Base-by-base conservation (phyloP, 768 basidiomycete species). In the Boletus rubroflammeus region DNA sequence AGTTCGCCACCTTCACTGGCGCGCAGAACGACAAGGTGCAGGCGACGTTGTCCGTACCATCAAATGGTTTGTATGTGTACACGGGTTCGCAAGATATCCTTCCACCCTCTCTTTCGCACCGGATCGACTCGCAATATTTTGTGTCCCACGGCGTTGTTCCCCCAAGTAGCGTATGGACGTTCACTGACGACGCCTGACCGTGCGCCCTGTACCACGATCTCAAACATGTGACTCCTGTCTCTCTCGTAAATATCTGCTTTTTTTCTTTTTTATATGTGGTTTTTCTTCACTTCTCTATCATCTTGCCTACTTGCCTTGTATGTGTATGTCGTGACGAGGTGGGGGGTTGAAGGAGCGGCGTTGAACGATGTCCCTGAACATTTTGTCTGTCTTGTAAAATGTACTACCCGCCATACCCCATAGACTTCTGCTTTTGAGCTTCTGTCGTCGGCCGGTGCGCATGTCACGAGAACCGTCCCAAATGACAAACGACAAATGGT, bases 1-100 rank as follows among this genome's bases (percentile, higher is more conserved):
- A 71, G 69, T 71, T 71, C 69, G 71, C 71, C 60, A 53, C 71
- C 57, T 72, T 69, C 19, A 32, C 40, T 13, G 61, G 71, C 48
- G 66, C 53, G 71, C 69, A 72, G 71, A 71, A 71, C 71, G 71
- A 62, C 61, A 71, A 72, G 62, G 56, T 57, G 62, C 48, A 52
- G 47, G 61, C 56, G 50, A 49, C 55, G 56, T 57, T 61, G 23
- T 41, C 49, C 48, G 54, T 57, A 19, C 57, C 60, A 53, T 53
- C 55, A n/a, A 58, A 53, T 28, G 59, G 55, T 45, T 23, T 56
- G 19, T 64, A 54, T 38, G 48, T 71, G 39, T 64, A 63, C 13
- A 35, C 59, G 34, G 51, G 28, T 35, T 51, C 55, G 21, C 69
- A 66, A 35, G 62, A 59, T 3, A 42, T 50, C 6, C 14, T 26